These are phyloP conservation scores for Hypoxylon sp. DNA, from an alignment of 2,329 filamentous ascomycete genomes.

Conservation along the genomic window DNA sequence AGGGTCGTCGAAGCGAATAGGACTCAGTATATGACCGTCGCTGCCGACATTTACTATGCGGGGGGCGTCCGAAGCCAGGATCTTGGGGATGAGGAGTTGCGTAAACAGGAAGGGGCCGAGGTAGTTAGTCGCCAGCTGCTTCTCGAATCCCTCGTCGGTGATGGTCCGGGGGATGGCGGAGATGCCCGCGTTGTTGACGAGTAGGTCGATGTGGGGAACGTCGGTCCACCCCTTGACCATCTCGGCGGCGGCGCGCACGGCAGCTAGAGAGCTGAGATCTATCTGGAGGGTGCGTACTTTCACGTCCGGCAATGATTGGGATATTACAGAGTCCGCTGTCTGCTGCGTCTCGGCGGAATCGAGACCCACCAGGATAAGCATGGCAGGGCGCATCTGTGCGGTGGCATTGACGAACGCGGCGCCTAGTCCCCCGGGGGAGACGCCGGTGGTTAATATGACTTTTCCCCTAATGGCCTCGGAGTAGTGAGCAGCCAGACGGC, in stretches of 20 bases:
- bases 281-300: slow-evolving; percentile 49
- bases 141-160: slow-evolving; percentile 56
- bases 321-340: slow-evolving; percentile 55
- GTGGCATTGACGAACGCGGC: slow-evolving; percentile 47
- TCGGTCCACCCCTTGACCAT: slow-evolving; percentile 51
- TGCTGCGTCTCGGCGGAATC: slow-evolving; percentile 38
- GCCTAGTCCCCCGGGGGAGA: slow-evolving; percentile 56
- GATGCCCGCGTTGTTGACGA: slow-evolving; percentile 49
- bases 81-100: slow-evolving; percentile 52
- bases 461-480: slow-evolving; percentile 41
- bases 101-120: slow-evolving; percentile 56
- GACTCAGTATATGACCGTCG: slow-evolving; percentile 56
- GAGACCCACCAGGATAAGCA: not conserved
- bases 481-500: not conserved
- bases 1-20: slow-evolving; percentile 57
- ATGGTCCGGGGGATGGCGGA: slow-evolving; percentile 50
- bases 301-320: slow-evolving; percentile 49
- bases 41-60: slow-evolving; percentile 59
- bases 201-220: slow-evolving; percentile 38
- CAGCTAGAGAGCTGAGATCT: slow-evolving; percentile 26
- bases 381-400: slow-evolving; percentile 54
- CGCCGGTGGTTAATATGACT: slow-evolving; percentile 57
- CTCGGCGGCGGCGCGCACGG: slow-evolving; percentile 51
- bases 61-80: slow-evolving; percentile 44
- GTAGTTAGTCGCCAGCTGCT: slow-evolving; percentile 54